phyloP scores from a whole-genome alignment of 2,329 filamentous ascomycete species.

The Aspergillus flavus region DNA sequence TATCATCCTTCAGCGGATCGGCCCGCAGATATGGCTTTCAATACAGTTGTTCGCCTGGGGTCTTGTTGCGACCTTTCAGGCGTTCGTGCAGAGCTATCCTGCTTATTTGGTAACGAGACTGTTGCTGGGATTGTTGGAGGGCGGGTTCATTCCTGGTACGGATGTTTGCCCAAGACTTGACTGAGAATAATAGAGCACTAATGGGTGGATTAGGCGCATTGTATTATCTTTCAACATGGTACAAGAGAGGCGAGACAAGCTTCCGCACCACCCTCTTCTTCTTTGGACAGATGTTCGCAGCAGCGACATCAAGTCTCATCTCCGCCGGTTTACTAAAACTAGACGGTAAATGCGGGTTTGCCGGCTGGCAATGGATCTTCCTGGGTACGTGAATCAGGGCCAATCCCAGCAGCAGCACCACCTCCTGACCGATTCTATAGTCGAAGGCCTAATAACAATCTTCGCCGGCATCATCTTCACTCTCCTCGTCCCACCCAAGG shows the following conservation, averaged over 20 bases:
- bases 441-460: constrained; percentile 5
- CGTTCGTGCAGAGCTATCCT: constrained; percentile 52
- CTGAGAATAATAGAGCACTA: not conserved
- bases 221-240: constrained; percentile 11
- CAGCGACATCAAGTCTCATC: constrained; percentile 12
- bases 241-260: constrained; percentile 11
- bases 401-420: not conserved
- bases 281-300: constrained; percentile 15
- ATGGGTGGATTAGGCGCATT: not conserved
- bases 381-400: constrained; percentile 7
- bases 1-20: constrained; percentile 56
- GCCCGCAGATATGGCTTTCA: constrained; percentile 58
- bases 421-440: not conserved
- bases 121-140: constrained; percentile 57
- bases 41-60: constrained; percentile 58
- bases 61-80: constrained; percentile 57
- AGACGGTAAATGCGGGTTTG: constrained; percentile 5
- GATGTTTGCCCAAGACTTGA: constrained; percentile 13
- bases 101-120: constrained; percentile 55
- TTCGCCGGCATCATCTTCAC: constrained; percentile 13
- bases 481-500: not conserved
- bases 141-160: constrained; percentile 58
- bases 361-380: constrained; percentile 18
- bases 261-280: constrained; percentile 16
- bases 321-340: constrained; percentile 15